Base-by-base conservation (phyloP, 164 flowering plant species). In the Vitis rotundifolia region DNA sequence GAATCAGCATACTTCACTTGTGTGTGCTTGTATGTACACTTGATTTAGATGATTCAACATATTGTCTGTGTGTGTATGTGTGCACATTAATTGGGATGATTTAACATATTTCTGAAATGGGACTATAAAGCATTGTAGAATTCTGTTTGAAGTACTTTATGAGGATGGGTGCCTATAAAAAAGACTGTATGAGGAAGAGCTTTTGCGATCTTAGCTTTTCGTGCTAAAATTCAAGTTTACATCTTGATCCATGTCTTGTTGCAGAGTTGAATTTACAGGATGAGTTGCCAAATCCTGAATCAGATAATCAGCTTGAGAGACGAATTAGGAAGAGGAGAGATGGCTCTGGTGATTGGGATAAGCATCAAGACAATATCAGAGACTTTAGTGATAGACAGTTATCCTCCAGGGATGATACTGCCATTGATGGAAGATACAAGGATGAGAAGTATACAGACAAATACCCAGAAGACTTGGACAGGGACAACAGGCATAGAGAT, bases 361-460 rank as follows among this genome's bases (percentile, higher is more conserved):
- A 73, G 71, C 75, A 70, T 73, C 68, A 53, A 11, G 79, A 63
- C 62, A 75, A 70, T 67, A 16, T 19, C 61, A 79, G 50, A 59
- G 76, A 71, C 9, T 16, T 50, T 3, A 63, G 52, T 58, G 75
- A 71, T 29, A 73, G 73, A 64, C 73, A 29, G 8, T 47, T 77
- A 16, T 74, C 66, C 13, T 73, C 76, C n/a, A 71, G 61, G 73
- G 77, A 73, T 66, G 81, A 75, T 61, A 28, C 31, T 66, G 54
- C 64, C 13, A 78, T 68, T 72, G 79, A 73, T 50, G 81, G 72
- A 71, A 81, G 54, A 44, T 55, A 49, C 11, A 80, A 74, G 28
- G 77, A 71, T 64, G 80, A 77, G 49, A 80, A 67, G 61, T 68
- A 74, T 49, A 80, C 52, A 62, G 81, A 80, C 56, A 75, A 75